These are phyloP conservation scores for Draba incana DNA, from an alignment of 345 rosid genomes.

Conservation along the genomic window DNA sequence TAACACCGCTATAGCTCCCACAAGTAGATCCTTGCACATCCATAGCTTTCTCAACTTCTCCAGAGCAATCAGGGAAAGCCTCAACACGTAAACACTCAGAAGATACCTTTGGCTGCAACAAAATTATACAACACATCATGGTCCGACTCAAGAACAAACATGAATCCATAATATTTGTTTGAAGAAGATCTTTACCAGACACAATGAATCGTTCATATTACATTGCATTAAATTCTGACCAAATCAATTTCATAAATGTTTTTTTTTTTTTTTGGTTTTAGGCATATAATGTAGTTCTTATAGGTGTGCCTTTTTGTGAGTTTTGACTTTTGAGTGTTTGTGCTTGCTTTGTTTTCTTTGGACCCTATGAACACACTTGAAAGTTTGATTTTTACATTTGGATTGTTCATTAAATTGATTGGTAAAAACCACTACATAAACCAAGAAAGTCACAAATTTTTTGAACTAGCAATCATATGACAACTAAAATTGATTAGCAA, in stretches of 20 bases:
- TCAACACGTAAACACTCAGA: constrained; percentile 47
- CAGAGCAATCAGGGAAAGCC: constrained; percentile 44
- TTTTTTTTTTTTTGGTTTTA: constrained; percentile 20
- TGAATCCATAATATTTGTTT: neutral
- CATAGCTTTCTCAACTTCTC: constrained; percentile 49
- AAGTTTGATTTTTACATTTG: neutral
- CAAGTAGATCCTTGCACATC: constrained; percentile 45
- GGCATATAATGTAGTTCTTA: neutral
- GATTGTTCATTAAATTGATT: neutral
- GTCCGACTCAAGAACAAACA: constrained; percentile 21
- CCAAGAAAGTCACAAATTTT: no score
- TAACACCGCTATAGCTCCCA: constrained; percentile 46
- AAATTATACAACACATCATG: constrained; percentile 26
- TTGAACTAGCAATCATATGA: no score
- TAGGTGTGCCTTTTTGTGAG: constrained; percentile 25
- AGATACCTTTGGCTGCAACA: constrained; percentile 58
- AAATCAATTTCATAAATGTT: no score
- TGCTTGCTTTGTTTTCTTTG: constrained; percentile 4
- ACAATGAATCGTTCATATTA: constrained; percentile 48
- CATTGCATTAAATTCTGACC: constrained; percentile 47
- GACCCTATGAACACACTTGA: neutral
- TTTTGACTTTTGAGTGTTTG: constrained; percentile 22
- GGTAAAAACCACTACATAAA: neutral
- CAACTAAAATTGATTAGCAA: no score
- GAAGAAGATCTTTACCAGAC: constrained; percentile 52